Evolutionary conservation across 306 rosid species (phyloP).

Genomic region (Acacia acuminata): DNA sequence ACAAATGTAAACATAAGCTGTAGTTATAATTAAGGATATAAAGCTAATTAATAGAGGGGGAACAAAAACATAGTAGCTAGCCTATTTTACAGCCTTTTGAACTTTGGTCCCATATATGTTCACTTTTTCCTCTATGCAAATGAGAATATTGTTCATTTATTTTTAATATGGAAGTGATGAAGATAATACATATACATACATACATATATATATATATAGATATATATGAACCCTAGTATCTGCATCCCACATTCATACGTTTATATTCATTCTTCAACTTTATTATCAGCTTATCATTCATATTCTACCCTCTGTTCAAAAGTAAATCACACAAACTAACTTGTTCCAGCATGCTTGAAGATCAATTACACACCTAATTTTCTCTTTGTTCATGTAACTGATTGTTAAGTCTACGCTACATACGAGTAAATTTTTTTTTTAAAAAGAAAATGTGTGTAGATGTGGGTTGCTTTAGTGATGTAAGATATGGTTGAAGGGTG

Average conservation of each 20-base stretch:
- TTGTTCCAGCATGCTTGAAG: not conserved
- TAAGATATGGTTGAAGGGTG: slow-evolving; percentile 24
- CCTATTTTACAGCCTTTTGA: not conserved
- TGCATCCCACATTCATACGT: not conserved
- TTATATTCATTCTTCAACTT: not conserved
- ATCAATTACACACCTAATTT: not conserved
- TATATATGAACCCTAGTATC: not conserved
- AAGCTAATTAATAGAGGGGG: not conserved
- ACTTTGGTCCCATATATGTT: not conserved
- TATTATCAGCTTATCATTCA: not conserved
- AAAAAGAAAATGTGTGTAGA: not conserved
- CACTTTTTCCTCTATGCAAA: not conserved
- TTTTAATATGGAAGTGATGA: not conserved
- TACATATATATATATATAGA: too few relatives aligned
- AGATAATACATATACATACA: not conserved
- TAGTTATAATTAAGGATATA: not conserved
- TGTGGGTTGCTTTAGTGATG: slow-evolving; percentile 36
- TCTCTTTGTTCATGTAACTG: not conserved
- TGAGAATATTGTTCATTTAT: not conserved
- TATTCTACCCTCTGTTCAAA: not conserved
- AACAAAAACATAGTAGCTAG: not conserved
- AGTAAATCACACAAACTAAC: not conserved
- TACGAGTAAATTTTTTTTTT: too few relatives aligned
- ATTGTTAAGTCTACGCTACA: not conserved
- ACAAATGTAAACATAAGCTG: not conserved